Conservation (phyloP, 768 basidiomycete genomes). For the Boletellus ananas region DNA sequence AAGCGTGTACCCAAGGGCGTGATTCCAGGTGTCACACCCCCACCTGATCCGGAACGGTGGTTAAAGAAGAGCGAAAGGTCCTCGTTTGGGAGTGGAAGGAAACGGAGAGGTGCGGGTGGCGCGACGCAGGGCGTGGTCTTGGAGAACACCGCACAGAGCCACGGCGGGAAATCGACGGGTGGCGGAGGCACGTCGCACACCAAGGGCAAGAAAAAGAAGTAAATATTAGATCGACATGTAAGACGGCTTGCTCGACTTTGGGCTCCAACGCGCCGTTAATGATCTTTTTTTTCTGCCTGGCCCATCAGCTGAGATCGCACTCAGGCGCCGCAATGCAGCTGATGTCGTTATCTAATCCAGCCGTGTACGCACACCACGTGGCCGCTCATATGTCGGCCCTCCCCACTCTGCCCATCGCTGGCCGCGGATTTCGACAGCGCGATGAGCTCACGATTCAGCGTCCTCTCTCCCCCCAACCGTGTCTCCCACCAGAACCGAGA, state of each 20-base stretch:
- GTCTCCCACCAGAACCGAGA: not conserved
- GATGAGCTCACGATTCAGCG: not conserved
- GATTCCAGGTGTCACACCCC: conserved; percentile 71
- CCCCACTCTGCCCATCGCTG: not conserved
- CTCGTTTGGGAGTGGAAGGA: conserved; percentile 47
- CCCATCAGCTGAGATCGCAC: conserved; percentile 18
- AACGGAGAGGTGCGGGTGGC: conserved; percentile 53
- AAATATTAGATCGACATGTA: conserved; percentile 29
- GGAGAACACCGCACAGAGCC: conserved; percentile 22
- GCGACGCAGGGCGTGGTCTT: conserved; percentile 65
- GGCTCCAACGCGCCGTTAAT: conserved; percentile 21
- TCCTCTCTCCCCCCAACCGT: conserved; percentile 1
- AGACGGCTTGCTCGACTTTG: conserved; percentile 17
- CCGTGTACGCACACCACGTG: conserved; percentile 14
- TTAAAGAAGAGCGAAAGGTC: conserved; percentile 81
- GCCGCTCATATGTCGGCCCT: not conserved
- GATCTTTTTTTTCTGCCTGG: conserved; percentile 10
- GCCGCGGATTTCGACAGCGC: conserved; percentile 2
- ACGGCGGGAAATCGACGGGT: conserved; percentile 33
- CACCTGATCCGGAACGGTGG: conserved; percentile 86
- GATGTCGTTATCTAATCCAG: conserved; percentile 30
- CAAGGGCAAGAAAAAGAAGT: conserved; percentile 72
- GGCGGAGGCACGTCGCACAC: conserved; percentile 35
- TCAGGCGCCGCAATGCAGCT: conserved; percentile 14
- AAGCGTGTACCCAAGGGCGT: conserved; percentile 75